A percentile compares a stretch with the other conserved stretches of the same genome.
These are phyloP conservation scores for Oidiodendron maius DNA, from an alignment of 495 filamentous ascomycete genomes.

Conservation along the genomic window DNA sequence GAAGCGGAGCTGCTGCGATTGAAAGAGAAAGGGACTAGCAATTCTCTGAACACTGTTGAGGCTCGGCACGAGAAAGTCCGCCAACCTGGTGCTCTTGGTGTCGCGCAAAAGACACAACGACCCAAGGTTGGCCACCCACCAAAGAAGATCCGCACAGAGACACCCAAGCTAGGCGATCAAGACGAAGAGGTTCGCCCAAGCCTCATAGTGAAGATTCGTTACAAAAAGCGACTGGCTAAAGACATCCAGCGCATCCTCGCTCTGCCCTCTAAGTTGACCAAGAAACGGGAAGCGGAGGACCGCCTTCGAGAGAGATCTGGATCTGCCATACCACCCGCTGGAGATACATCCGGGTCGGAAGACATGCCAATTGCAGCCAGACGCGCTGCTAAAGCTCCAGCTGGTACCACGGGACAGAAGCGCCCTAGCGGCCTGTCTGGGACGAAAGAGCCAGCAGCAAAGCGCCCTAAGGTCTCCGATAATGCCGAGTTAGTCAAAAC, in stretches of 20 bases:
- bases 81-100: conserved; percentile 16
- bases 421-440: conserved; percentile 11
- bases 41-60: conserved; percentile 14
- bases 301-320: not conserved
- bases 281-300: conserved; percentile 9
- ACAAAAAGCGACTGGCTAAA: conserved; percentile 15
- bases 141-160: conserved; percentile 14
- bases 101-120: conserved; percentile 19
- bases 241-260: conserved; percentile 13
- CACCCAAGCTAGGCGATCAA: conserved; percentile 1
- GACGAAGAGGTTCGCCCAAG: not conserved
- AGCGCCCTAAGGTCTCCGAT: conserved; percentile 11
- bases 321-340: not conserved
- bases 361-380: not conserved
- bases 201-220: conserved; percentile 19
- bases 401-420: conserved; percentile 1
- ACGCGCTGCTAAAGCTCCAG: not conserved
- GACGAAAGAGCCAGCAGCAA: conserved; percentile 11
- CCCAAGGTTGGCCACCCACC: conserved; percentile 19
- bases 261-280: not conserved
- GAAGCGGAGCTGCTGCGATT: conserved; percentile 18
- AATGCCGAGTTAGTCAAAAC: conserved; percentile 12
- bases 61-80: conserved; percentile 19
- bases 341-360: not conserved
- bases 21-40: conserved; percentile 12